Conservation (phyloP, 2,329 filamentous ascomycete species). For the Penicillium sclerotiorum region DNA sequence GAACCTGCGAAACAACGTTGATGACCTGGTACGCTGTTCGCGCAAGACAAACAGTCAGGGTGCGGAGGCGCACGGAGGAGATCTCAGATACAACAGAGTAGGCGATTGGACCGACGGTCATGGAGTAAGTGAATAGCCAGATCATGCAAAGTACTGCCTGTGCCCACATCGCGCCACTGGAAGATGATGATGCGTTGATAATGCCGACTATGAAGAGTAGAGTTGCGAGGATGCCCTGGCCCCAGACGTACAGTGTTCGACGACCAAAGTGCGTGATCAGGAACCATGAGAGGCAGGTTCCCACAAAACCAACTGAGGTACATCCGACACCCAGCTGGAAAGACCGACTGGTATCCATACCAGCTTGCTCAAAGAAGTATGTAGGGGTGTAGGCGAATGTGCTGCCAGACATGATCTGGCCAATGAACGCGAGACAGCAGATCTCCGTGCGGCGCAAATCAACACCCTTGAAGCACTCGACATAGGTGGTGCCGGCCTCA, state of each 20-base stretch:
- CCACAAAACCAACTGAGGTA: conserved; percentile 56
- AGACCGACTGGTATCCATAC: conserved; percentile 33
- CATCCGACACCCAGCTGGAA: conserved; percentile 49
- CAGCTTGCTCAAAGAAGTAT: conserved; percentile 46
- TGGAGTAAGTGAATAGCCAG: conserved; percentile 59
- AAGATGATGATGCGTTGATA: conserved; percentile 25
- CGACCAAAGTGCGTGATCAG: conserved; percentile 42
- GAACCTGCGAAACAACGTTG: conserved; percentile 51
- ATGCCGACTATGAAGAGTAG: conserved; percentile 34
- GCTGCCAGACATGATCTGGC: conserved; percentile 40
- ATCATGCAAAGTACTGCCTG: conserved; percentile 51
- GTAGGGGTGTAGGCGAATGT: conserved; percentile 40
- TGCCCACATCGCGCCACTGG: conserved; percentile 31
- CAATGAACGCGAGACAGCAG: conserved; percentile 39
- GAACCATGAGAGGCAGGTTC: conserved; percentile 55
- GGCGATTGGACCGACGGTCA: conserved; percentile 58
- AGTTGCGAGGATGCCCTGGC: conserved; percentile 30
- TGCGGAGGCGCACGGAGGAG: conserved; percentile 57
- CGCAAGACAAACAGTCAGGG: conserved; percentile 59
- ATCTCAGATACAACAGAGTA: conserved; percentile 58
- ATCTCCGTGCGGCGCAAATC: conserved; percentile 47
- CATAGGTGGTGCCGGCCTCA: conserved; percentile 29
- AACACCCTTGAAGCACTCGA: conserved; percentile 35
- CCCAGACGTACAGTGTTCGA: conserved; percentile 43
- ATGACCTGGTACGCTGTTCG: conserved; percentile 55